Conservation (phyloP, 2,329 filamentous ascomycete genomes). For the Fusarium oxysporum region DNA sequence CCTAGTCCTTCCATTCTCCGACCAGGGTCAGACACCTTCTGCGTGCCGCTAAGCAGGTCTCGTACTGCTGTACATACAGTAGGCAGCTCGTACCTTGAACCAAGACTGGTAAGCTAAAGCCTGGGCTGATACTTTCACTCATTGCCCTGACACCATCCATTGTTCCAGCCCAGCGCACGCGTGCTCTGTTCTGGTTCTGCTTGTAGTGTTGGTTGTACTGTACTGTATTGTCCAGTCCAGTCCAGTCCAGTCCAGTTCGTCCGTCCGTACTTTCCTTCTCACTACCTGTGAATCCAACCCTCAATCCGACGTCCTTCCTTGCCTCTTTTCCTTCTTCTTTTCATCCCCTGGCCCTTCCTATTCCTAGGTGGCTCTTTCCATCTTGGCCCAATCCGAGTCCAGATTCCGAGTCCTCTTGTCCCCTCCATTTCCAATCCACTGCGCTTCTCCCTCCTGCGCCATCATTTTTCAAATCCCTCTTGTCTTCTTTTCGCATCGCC, state of each 20-base stretch:
- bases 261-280: conserved; percentile 6
- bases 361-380: conserved; percentile 34
- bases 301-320: conserved; percentile 27
- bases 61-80: conserved; percentile 26
- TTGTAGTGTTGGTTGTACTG: conserved; percentile 11
- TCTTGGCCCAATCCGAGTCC: conserved; percentile 31
- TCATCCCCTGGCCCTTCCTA: conserved; percentile 36
- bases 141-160: conserved; percentile 43
- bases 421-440: conserved; percentile 30
- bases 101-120: conserved; percentile 38
- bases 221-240: background rate
- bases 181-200: conserved; percentile 30
- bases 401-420: conserved; percentile 36
- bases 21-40: conserved; percentile 40
- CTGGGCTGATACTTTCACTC: conserved; percentile 36
- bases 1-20: conserved; percentile 39
- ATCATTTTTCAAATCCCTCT: conserved; percentile 32
- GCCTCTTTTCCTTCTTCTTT: conserved; percentile 35
- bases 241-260: background rate
- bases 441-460: conserved; percentile 32
- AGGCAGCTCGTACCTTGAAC: conserved; percentile 28
- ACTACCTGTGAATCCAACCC: conserved; percentile 28
- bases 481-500: conserved; percentile 17
- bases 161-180: conserved; percentile 42
- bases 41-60: conserved; percentile 40